Percentiles rank a stretch among this genome's conserved stretches.
Evolutionary conservation across 495 filamentous ascomycete genomes (phyloP).

Genomic region (Aspergillus coremiiformis): DNA sequence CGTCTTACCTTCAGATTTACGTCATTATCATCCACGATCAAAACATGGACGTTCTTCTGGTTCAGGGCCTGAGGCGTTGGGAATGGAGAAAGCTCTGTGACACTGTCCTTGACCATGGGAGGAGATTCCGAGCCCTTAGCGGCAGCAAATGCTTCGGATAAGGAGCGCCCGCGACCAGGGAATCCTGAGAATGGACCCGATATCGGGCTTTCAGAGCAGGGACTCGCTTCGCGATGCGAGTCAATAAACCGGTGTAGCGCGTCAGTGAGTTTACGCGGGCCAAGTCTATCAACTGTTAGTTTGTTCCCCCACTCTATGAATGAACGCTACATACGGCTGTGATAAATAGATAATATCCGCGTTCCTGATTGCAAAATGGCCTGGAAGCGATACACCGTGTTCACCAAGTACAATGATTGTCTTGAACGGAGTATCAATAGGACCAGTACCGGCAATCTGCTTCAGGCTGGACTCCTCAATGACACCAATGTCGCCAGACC

Average conservation of each 20-base stretch:
- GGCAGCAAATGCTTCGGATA: constrained; percentile 10
- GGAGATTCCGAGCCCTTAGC: constrained; percentile 13
- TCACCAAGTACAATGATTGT: constrained; percentile 26
- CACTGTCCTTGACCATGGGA: constrained; percentile 11
- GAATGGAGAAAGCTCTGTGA: not conserved
- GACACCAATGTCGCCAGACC: constrained; percentile 24
- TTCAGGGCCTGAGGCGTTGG: constrained; percentile 1
- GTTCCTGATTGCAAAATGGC: constrained; percentile 4
- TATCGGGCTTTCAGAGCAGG: not conserved
- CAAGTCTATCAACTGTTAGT: constrained; percentile 22
- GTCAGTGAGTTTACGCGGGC: constrained; percentile 25
- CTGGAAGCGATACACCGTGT: constrained; percentile 9
- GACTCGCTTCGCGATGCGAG: not conserved
- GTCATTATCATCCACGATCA: constrained; percentile 45
- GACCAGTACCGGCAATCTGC: constrained; percentile 2
- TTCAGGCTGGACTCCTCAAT: constrained; percentile 24
- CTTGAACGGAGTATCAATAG: constrained; percentile 14
- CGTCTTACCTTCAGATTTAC: constrained; percentile 40
- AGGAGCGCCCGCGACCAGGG: constrained; percentile 1
- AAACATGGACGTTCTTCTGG: constrained; percentile 18
- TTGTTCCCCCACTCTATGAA: too few relatives aligned
- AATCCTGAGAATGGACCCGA: constrained; percentile 6
- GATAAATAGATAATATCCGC: constrained; percentile 20
- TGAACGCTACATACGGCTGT: constrained; percentile 33
- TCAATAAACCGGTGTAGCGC: constrained; percentile 20